Evolutionary conservation across 805 yeast genomes (phyloP).

Genomic region (Candida ficus): DNA sequence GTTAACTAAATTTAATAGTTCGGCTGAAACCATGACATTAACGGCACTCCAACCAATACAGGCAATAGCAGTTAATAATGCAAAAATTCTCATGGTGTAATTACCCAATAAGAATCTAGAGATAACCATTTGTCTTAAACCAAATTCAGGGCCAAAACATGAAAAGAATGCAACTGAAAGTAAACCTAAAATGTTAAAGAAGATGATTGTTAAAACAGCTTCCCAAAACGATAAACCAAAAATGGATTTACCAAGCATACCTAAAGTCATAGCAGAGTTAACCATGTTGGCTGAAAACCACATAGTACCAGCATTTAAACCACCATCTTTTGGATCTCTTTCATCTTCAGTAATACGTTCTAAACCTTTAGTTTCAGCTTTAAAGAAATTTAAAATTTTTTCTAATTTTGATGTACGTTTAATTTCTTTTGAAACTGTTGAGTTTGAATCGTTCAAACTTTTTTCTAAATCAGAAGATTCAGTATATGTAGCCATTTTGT

Average conservation of each 20-base stretch:
- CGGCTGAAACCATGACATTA: conserved; percentile 86
- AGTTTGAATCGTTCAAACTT: no score
- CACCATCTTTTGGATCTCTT: conserved; percentile 54
- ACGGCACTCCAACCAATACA: conserved; percentile 97
- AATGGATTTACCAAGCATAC: conserved; percentile 61
- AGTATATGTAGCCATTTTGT: no score
- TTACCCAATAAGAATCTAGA: conserved; percentile 78
- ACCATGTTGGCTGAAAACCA: conserved; percentile 91
- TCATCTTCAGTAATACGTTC: conserved; percentile 78
- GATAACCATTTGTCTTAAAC: conserved; percentile 83
- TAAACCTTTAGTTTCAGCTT: conserved; percentile 68
- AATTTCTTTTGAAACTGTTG: no score
- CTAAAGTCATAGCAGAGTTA: conserved; percentile 75
- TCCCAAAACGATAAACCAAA: conserved; percentile 74
- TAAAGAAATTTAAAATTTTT: conserved; percentile 10
- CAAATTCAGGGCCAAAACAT: conserved; percentile 75
- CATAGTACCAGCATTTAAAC: conserved; percentile 74
- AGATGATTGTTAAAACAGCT: conserved; percentile 57
- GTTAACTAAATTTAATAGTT: conserved; percentile 73
- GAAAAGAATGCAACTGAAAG: conserved; percentile 81
- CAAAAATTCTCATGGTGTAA: conserved; percentile 67
- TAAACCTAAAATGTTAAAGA: conserved; percentile 70
- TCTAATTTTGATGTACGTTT: no score
- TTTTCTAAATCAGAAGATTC: no score
- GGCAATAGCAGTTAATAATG: conserved; percentile 72